Base-by-base conservation (phyloP, 1,284 basidiomycete genomes). In the Nidula niveotomentosa region DNA sequence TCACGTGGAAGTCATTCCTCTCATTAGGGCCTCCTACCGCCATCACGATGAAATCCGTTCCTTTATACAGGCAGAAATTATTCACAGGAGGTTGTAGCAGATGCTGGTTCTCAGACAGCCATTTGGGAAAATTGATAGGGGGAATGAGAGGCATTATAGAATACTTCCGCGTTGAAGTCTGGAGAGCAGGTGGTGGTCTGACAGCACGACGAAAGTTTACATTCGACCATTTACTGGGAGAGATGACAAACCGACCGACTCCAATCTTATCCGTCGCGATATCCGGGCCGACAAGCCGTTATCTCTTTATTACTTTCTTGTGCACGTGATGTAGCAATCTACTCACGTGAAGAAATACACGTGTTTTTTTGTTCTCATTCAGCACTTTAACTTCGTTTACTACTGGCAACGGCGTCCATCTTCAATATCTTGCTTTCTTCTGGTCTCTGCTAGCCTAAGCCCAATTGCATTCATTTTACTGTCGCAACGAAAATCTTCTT, bases 21-120 rank as follows among this genome's bases (percentile, higher is more conserved):
- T 93, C 86, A 69, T 98, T 98, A 0, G 94, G 95, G 0, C 94
- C 95, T 12, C 95, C 95, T 18, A 97, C 86, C 9, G 84, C 91
- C 95, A 97, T 97, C 43, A 94, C 86, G 49, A 91, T 84, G 65
- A 91, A 94, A 68, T 96, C 93, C 37, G 81, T 79, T 51, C 92
- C 92, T 53, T 85, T 81, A 71, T 95, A 96, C 53, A 96, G 71
- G 70, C 91, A 95, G 64, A 88, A 94, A 68, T 95, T 95, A 71
- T 93, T 94, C 53, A 97, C 94, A 0, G 94, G 94, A 2, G 94
- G 94, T 67, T 90, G 83, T 46, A 97, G 79, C 15, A 90, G 81
- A 61, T 94, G 81, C 15, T 73, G 72, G 62, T 96, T 95, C 64
- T 93, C 85, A 15, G 78, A 72, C 52, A 97, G 79, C 94, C 94